Conservation (phyloP, 2,329 filamentous ascomycete genomes). For the Bipolaris sorokiniana region DNA sequence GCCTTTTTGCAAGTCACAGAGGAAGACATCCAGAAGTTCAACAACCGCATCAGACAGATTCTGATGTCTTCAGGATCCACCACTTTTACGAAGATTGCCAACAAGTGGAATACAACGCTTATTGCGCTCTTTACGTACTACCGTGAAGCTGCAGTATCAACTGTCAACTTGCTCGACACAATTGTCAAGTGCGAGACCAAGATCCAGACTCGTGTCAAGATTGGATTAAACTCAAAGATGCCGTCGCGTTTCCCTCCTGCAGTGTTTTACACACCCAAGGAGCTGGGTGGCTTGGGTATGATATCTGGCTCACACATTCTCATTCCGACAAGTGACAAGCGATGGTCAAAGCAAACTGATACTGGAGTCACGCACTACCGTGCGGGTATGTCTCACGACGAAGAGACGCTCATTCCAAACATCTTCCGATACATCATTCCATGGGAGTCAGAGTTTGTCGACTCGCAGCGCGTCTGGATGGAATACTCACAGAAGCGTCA, state of each 20-base stretch:
- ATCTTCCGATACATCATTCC: slow-evolving; percentile 99
- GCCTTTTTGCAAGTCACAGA: slow-evolving; percentile 98
- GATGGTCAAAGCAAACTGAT: slow-evolving; percentile 98
- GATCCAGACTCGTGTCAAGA: slow-evolving; percentile 98
- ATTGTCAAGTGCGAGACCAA: slow-evolving; percentile 99
- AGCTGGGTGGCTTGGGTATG: slow-evolving; percentile 96
- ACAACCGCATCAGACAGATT: slow-evolving; percentile 97
- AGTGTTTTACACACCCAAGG: slow-evolving; percentile 98
- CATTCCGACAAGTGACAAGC: slow-evolving; percentile 95
- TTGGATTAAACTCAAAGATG: slow-evolving; percentile 99
- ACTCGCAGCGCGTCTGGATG: slow-evolving; percentile 98
- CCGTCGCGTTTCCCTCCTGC: slow-evolving; percentile 97
- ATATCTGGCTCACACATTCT: slow-evolving; percentile 98
- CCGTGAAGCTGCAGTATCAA: slow-evolving; percentile 94
- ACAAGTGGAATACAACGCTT: slow-evolving; percentile 98
- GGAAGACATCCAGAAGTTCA: slow-evolving; percentile 98
- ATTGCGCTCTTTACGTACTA: slow-evolving; percentile 99
- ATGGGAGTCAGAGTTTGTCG: slow-evolving; percentile 98
- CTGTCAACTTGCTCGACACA: slow-evolving; percentile 89
- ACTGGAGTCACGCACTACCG: slow-evolving; percentile 96
- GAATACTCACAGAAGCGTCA: slow-evolving; percentile 98
- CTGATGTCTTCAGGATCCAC: slow-evolving; percentile 99
- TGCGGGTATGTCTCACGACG: slow-evolving; percentile 96
- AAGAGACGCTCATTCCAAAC: slow-evolving; percentile 96
- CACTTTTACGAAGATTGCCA: slow-evolving; percentile 99